phyloP scores from a whole-genome alignment of 78 protist species.

The Planoprotostelium fungivorum region DNA sequence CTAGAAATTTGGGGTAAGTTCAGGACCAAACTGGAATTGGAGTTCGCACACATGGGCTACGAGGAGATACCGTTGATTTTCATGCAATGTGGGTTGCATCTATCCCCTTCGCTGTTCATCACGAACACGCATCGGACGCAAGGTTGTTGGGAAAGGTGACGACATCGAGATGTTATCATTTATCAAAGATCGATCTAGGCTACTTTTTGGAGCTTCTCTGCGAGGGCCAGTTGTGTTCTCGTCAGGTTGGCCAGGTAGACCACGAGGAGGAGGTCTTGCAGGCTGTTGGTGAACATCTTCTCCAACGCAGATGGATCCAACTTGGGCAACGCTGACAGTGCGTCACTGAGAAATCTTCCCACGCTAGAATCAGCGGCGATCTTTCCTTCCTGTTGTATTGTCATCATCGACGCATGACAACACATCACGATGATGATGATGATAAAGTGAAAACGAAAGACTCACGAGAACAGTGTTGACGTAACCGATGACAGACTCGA shows the following conservation, averaged over 20 bases:
- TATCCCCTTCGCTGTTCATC: no score
- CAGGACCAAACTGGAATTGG: no score
- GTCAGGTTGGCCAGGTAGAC: slow-evolving; percentile 54
- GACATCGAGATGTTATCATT: no score
- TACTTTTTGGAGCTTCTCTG: slow-evolving; percentile 24
- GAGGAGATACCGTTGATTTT: no score
- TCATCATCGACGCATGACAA: not conserved
- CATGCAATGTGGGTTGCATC: no score
- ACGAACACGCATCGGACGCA: no score
- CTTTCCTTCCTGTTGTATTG: slow-evolving; percentile 26
- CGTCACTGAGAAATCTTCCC: slow-evolving; percentile 49
- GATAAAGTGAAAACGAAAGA: not conserved
- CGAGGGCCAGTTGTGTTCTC: slow-evolving; percentile 59
- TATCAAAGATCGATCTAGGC: no score
- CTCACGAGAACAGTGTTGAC: slow-evolving; percentile 27
- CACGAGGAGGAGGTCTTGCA: slow-evolving; percentile 55
- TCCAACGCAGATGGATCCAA: slow-evolving; percentile 41
- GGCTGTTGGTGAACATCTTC: slow-evolving; percentile 56
- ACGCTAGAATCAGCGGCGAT: slow-evolving; percentile 56
- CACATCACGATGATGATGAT: not conserved
- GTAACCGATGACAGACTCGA: slow-evolving; percentile 29
- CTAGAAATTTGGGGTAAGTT: no score
- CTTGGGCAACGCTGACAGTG: slow-evolving; percentile 55
- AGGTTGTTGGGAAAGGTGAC: no score
- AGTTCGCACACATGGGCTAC: no score